These are phyloP conservation scores for Hylodesmum podocarpum DNA, from an alignment of 306 rosid genomes.

Conservation along the genomic window DNA sequence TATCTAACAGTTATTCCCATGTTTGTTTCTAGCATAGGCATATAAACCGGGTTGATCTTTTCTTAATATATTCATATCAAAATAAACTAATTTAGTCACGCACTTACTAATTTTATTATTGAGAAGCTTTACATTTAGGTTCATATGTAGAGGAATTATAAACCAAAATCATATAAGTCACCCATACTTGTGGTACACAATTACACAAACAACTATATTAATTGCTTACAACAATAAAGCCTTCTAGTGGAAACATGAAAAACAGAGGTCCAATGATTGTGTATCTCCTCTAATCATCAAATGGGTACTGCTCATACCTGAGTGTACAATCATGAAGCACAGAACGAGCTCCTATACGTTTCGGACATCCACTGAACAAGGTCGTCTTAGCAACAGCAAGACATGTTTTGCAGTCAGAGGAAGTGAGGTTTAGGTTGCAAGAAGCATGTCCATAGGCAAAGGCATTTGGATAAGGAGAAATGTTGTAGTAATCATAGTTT, in stretches of 20 bases:
- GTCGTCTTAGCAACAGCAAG: slow-evolving; percentile 56
- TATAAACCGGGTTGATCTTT: not conserved
- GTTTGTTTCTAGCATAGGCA: not conserved
- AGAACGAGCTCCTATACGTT: slow-evolving; percentile 58
- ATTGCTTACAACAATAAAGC: not conserved
- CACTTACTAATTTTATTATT: not conserved
- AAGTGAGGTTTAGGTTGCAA: slow-evolving; percentile 54
- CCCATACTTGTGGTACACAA: not conserved
- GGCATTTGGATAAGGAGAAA: slow-evolving; percentile 75
- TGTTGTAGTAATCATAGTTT: slow-evolving; percentile 46
- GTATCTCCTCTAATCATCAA: slow-evolving; percentile 41
- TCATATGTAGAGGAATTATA: not conserved
- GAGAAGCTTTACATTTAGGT: not conserved
- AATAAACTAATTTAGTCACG: not conserved
- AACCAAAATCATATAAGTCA: not conserved
- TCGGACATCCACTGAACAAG: slow-evolving; percentile 40
- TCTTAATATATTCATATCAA: not conserved
- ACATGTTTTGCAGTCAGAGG: slow-evolving; percentile 62
- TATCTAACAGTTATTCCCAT: not conserved
- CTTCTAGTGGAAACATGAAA: not conserved
- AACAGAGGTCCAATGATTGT: not conserved
- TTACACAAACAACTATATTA: not conserved
- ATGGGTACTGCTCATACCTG: slow-evolving; percentile 83
- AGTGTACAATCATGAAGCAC: slow-evolving; percentile 59
- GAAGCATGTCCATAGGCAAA: slow-evolving; percentile 79